Conservation (phyloP, 805 yeast species). For the Wickerhamiella dianesei region DNA sequence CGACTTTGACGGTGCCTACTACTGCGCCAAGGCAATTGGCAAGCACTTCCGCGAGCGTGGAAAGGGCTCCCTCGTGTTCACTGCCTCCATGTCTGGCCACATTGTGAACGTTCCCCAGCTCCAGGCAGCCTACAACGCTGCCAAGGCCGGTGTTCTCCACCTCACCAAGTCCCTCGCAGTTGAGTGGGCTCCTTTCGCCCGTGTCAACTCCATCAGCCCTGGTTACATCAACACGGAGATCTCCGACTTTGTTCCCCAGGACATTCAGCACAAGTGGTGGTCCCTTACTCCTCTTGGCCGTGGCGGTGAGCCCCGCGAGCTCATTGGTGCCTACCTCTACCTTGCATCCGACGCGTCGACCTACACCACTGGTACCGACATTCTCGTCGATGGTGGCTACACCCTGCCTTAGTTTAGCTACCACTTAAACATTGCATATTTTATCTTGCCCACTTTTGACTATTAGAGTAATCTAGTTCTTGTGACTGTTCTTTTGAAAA, state of each 20-base stretch:
- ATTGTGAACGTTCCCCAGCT: slow-evolving; percentile 76
- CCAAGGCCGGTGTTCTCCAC: slow-evolving; percentile 73
- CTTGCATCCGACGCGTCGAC: slow-evolving; percentile 71
- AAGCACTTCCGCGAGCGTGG: slow-evolving; percentile 58
- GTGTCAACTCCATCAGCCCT: slow-evolving; percentile 71
- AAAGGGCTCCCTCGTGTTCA: slow-evolving; percentile 63
- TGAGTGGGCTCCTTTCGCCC: slow-evolving; percentile 83
- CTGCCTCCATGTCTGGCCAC: slow-evolving; percentile 84
- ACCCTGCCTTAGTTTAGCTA: slow-evolving; percentile 30
- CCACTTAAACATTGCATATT: too few relatives aligned
- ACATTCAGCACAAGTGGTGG: slow-evolving; percentile 39
- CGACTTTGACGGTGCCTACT: slow-evolving; percentile 69
- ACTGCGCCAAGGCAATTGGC: slow-evolving; percentile 66
- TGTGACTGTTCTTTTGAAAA: too few relatives aligned
- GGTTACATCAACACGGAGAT: slow-evolving; percentile 75
- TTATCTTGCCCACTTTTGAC: too few relatives aligned
- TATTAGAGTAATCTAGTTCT: too few relatives aligned
- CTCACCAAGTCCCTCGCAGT: slow-evolving; percentile 51
- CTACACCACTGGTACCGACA: slow-evolving; percentile 66
- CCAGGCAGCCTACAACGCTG: slow-evolving; percentile 76
- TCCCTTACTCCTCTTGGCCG: slow-evolving; percentile 27
- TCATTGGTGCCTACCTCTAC: slow-evolving; percentile 68
- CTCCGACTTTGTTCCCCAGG: slow-evolving; percentile 35
- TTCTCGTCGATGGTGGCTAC: slow-evolving; percentile 72
- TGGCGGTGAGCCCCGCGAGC: slow-evolving; percentile 57